phyloP scores from a whole-genome alignment of 2,329 filamentous ascomycete genomes.

The Penicillium hesseltinei region DNA sequence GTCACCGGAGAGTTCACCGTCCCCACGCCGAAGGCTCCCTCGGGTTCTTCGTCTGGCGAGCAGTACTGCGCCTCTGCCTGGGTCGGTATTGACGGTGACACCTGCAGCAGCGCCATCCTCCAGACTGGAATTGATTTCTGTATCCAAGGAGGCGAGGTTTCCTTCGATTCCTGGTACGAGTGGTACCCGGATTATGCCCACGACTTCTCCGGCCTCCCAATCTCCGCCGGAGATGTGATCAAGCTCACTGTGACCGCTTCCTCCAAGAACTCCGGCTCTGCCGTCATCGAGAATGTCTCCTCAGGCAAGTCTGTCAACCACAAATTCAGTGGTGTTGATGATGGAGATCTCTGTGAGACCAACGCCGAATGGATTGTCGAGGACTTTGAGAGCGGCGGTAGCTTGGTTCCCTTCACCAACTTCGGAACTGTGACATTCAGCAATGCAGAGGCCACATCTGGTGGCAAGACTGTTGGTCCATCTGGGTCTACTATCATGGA shows the following conservation, averaged over 20 bases:
- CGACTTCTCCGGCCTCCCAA: conserved; percentile 48
- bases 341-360: conserved; percentile 48
- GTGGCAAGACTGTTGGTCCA: conserved; percentile 30
- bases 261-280: conserved; percentile 42
- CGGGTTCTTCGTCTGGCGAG: conserved; percentile 30
- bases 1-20: conserved; percentile 55
- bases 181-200: conserved; percentile 58
- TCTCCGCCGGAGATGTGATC: conserved; percentile 45
- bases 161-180: conserved; percentile 59
- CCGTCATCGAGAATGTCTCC: conserved; percentile 48
- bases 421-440: conserved; percentile 51
- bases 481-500: conserved; percentile 45
- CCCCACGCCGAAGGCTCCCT: conserved; percentile 45
- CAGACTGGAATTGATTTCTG: conserved; percentile 58
- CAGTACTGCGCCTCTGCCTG: conserved; percentile 52
- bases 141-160: conserved; percentile 39
- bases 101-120: conserved; percentile 52
- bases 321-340: conserved; percentile 43
- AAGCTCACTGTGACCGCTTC: conserved; percentile 42
- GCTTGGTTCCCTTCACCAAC: conserved; percentile 46
- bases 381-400: conserved; percentile 42
- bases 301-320: conserved; percentile 53
- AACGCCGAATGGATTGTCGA: conserved; percentile 65
- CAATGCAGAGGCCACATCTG: conserved; percentile 33
- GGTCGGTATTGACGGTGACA: conserved; percentile 61